Conservation (phyloP, 2,329 filamentous ascomycete genomes). For the Elsinoe necatrix region DNA sequence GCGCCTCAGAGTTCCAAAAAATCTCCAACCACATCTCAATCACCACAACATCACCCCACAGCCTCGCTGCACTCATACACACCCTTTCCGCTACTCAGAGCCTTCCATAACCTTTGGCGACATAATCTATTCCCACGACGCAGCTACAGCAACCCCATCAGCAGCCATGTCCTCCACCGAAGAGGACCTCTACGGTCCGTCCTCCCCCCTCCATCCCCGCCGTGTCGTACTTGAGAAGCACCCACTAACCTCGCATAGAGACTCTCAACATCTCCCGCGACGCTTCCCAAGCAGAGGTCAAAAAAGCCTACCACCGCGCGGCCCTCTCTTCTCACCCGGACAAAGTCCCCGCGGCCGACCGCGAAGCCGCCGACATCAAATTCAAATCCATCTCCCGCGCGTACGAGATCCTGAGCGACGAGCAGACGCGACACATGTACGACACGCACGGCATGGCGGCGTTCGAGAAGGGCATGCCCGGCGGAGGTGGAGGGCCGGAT, state of each 20-base stretch:
- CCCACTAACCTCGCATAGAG: slow-evolving; percentile 46
- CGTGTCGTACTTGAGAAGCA: too few species aligned
- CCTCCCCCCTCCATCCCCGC: background rate
- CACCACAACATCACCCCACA: background rate
- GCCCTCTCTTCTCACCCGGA: slow-evolving; percentile 87
- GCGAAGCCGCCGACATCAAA: slow-evolving; percentile 74
- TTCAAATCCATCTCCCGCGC: slow-evolving; percentile 92
- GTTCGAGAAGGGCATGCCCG: slow-evolving; percentile 68
- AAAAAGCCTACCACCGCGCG: slow-evolving; percentile 94
- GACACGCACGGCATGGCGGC: slow-evolving; percentile 93
- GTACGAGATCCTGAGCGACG: slow-evolving; percentile 96
- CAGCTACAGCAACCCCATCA: too few species aligned
- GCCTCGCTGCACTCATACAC: background rate
- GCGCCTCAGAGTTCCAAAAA: background rate
- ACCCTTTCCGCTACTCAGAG: background rate
- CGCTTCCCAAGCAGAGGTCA: slow-evolving; percentile 73
- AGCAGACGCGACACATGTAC: slow-evolving; percentile 85
- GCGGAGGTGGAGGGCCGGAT: slow-evolving; percentile 64
- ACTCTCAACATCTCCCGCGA: slow-evolving; percentile 66
- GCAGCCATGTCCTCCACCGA: slow-evolving; percentile 36
- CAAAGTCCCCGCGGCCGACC: slow-evolving; percentile 81
- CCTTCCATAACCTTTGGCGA: background rate
- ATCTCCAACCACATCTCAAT: background rate
- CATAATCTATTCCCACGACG: too few species aligned
- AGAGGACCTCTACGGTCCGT: slow-evolving; percentile 50